Percentiles rank a stretch among this genome's conserved stretches.
Conservation (phyloP, 768 basidiomycete genomes). For the Boletus coccyginus region DNA sequence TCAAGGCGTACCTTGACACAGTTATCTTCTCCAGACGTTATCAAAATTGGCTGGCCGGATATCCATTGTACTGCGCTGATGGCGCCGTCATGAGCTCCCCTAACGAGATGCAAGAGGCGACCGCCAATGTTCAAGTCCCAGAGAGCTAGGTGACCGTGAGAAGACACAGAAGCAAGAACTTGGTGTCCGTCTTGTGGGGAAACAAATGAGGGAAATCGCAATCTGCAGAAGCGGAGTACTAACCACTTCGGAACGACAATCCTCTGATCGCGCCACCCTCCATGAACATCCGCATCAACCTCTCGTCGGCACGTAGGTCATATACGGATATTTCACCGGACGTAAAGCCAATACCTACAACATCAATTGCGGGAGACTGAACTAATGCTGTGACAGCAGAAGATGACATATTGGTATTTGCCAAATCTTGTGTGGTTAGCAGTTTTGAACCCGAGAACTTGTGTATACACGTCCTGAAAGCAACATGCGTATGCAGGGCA, state of each 20-base stretch:
- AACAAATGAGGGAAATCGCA: background rate
- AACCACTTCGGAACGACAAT: slow-evolving; percentile 85
- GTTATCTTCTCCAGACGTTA: slow-evolving; percentile 92
- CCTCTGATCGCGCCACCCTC: slow-evolving; percentile 78
- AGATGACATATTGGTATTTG: slow-evolving; percentile 27
- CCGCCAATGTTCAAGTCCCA: slow-evolving; percentile 91
- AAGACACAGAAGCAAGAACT: slow-evolving; percentile 83
- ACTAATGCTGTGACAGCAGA: slow-evolving; percentile 71
- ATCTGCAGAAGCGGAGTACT: slow-evolving; percentile 20
- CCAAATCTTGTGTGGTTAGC: slow-evolving; percentile 37
- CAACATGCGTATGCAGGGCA: background rate
- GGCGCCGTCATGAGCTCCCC: slow-evolving; percentile 85
- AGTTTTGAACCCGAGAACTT: slow-evolving; percentile 61
- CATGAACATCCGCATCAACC: slow-evolving; percentile 86
- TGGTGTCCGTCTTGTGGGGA: slow-evolving; percentile 71
- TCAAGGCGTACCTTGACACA: slow-evolving; percentile 73
- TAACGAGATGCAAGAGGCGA: slow-evolving; percentile 77
- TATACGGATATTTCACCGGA: slow-evolving; percentile 87
- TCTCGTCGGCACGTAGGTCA: slow-evolving; percentile 88
- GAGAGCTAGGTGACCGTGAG: slow-evolving; percentile 83
- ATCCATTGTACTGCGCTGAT: slow-evolving; percentile 88
- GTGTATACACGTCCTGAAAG: slow-evolving; percentile 74
- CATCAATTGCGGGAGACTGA: slow-evolving; percentile 95
- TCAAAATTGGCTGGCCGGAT: slow-evolving; percentile 84
- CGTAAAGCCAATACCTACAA: slow-evolving; percentile 88